phyloP scores from a whole-genome alignment of 208 protist species.

The Acanthamoeba lenticulata region DNA sequence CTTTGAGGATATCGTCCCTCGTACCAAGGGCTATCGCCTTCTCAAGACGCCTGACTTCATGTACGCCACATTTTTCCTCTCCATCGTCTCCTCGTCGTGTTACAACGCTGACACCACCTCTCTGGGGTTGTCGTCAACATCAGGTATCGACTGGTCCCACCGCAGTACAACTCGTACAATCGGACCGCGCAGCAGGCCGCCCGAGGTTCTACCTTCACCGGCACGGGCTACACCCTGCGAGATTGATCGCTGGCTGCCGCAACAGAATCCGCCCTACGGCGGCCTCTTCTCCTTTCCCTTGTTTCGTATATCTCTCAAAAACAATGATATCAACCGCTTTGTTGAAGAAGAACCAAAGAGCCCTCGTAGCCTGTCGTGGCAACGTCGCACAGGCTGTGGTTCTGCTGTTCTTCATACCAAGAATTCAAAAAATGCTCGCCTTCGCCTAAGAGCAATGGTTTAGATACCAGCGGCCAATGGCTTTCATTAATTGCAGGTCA shows the following conservation, averaged over 20 bases:
- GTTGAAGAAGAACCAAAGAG: too few relatives aligned
- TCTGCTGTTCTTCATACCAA: too few relatives aligned
- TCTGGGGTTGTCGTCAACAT: background rate
- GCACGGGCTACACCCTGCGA: background rate
- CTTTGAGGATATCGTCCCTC: slow-evolving; percentile 55
- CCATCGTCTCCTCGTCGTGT: too few relatives aligned
- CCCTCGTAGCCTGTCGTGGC: too few relatives aligned
- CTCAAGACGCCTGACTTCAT: background rate
- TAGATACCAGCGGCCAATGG: too few relatives aligned
- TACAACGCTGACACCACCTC: background rate
- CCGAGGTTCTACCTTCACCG: background rate
- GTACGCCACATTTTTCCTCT: too few relatives aligned
- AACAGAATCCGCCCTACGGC: background rate
- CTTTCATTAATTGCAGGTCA: too few relatives aligned
- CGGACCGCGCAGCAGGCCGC: background rate
- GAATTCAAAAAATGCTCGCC: too few relatives aligned
- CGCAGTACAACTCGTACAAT: background rate
- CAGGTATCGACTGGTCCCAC: slow-evolving; percentile 12
- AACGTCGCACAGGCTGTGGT: too few relatives aligned
- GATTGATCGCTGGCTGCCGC: background rate
- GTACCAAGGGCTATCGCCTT: background rate
- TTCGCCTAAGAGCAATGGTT: too few relatives aligned
- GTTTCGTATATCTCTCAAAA: too few relatives aligned
- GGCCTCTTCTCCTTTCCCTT: background rate
- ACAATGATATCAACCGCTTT: too few relatives aligned